Conservation (phyloP, 306 rosid genomes). For the Cotoneaster glaucophyllus region DNA sequence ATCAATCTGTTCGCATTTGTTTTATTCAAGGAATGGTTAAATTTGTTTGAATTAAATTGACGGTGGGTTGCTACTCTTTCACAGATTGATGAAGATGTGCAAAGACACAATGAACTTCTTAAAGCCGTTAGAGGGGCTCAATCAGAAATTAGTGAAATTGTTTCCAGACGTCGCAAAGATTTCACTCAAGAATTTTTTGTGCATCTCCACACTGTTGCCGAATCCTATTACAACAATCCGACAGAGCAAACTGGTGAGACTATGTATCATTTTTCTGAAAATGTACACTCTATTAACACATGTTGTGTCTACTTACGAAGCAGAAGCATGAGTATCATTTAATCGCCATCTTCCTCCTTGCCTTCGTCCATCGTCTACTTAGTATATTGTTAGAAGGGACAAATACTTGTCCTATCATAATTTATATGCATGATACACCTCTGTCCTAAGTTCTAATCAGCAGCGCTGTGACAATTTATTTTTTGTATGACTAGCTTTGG, state of each 20-base stretch:
- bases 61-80: constrained; percentile 1
- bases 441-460: not conserved
- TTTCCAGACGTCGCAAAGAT: constrained; percentile 80
- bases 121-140: constrained; percentile 37
- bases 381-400: not conserved
- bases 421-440: not conserved
- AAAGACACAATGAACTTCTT: constrained; percentile 76
- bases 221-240: constrained; percentile 54
- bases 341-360: not conserved
- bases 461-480: not conserved
- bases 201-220: constrained; percentile 68
- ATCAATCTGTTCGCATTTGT: too few species aligned
- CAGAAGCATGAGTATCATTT: not conserved
- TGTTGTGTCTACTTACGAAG: not conserved
- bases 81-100: constrained; percentile 87
- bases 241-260: constrained; percentile 60
- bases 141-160: constrained; percentile 51
- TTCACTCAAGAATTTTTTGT: constrained; percentile 84
- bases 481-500: constrained; percentile 42
- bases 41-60: too few species aligned
- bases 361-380: not conserved
- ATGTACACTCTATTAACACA: not conserved
- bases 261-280: not conserved
- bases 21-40: too few species aligned
- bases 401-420: not conserved